Evolutionary conservation across 176 grass and related monocot species (phyloP).

Genomic region (Echinochloa phyllopogon): DNA sequence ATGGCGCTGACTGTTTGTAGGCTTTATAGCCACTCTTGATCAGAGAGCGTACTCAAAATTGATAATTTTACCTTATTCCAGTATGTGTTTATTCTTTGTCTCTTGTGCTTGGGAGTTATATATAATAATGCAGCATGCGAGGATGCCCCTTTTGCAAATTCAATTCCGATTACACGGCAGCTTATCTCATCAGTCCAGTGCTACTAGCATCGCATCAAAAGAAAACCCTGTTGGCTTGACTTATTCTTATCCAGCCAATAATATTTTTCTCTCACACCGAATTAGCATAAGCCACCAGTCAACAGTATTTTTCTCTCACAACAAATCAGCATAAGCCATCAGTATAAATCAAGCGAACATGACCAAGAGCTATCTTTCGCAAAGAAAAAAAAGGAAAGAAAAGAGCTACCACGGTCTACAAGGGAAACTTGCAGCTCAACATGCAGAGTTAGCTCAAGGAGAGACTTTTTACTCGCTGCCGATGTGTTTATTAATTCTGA

Average conservation of each 20-base stretch:
- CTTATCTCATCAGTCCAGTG: background rate
- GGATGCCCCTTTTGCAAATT: background rate
- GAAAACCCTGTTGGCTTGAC: no score
- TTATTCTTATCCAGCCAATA: no score
- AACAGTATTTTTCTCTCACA: no score
- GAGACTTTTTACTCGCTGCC: background rate
- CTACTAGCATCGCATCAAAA: background rate
- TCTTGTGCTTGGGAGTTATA: background rate
- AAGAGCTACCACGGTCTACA: background rate
- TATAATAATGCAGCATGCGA: background rate
- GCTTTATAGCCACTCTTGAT: background rate
- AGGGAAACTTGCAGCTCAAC: background rate
- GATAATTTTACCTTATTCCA: background rate
- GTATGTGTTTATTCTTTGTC: background rate
- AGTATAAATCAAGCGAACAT: no score
- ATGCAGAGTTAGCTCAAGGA: background rate
- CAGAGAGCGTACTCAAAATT: conserved; percentile 3
- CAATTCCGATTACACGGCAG: background rate
- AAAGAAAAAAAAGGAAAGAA: no score
- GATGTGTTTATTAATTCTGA: background rate
- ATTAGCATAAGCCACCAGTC: no score
- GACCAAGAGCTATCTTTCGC: no score
- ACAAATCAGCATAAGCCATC: no score
- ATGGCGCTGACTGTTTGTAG: background rate
- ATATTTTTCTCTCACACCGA: no score